Evolutionary conservation across 768 basidiomycete species (phyloP).

Genomic region (Tricholoma hemisulphureum): DNA sequence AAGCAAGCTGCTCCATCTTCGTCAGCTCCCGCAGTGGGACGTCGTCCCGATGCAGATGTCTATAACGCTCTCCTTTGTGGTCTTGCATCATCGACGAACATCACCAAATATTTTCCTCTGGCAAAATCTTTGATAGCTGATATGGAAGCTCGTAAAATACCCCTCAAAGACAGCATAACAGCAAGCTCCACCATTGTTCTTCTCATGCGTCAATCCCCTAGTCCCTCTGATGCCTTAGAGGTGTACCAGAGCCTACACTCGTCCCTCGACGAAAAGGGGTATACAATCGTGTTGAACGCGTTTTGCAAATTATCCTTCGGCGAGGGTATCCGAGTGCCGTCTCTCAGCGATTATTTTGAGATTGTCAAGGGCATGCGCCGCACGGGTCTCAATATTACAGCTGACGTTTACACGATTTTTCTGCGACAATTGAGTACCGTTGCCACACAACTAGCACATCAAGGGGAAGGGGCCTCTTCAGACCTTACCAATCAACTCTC

Average conservation of each 20-base stretch:
- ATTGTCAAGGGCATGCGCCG: slow-evolving; percentile 80
- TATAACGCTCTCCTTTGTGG: slow-evolving; percentile 55
- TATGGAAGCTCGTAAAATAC: slow-evolving; percentile 55
- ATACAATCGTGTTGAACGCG: slow-evolving; percentile 58
- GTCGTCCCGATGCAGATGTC: slow-evolving; percentile 51
- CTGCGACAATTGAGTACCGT: slow-evolving; percentile 52
- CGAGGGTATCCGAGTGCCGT: slow-evolving; percentile 37
- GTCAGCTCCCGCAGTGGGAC: slow-evolving; percentile 24
- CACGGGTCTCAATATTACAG: slow-evolving; percentile 55
- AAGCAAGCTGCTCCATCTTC: slow-evolving; percentile 8
- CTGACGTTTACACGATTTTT: slow-evolving; percentile 66
- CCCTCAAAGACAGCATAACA: slow-evolving; percentile 41
- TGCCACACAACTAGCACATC: slow-evolving; percentile 33
- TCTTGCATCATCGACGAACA: slow-evolving; percentile 42
- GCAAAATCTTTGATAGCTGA: slow-evolving; percentile 58
- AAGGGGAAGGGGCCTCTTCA: slow-evolving; percentile 14
- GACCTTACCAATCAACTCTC: slow-evolving; percentile 37
- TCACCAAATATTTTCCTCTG: slow-evolving; percentile 46
- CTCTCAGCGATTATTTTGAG: slow-evolving; percentile 62
- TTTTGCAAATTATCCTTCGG: slow-evolving; percentile 60
- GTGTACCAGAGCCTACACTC: slow-evolving; percentile 50
- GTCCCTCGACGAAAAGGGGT: slow-evolving; percentile 57
- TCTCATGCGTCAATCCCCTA: slow-evolving; percentile 61
- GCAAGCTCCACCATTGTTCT: slow-evolving; percentile 57
- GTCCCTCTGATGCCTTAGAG: slow-evolving; percentile 57